phyloP scores from a whole-genome alignment of 1,284 basidiomycete species.

The Exobasidium rhododendri region DNA sequence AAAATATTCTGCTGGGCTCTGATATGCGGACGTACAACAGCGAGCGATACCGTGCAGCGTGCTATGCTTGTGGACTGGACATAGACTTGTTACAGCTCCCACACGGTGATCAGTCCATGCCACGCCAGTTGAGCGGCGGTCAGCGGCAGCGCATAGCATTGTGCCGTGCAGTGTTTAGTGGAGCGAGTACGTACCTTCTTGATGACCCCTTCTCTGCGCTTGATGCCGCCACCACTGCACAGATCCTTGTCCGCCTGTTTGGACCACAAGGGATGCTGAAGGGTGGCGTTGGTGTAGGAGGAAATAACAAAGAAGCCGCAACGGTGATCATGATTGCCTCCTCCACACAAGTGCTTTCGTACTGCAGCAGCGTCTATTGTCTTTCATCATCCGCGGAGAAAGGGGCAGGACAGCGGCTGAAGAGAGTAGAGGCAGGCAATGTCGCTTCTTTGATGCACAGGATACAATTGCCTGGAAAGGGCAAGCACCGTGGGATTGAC shows the following conservation, averaged over 20 bases:
- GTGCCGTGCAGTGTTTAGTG: constrained; percentile 75
- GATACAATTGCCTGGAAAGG: too few relatives aligned
- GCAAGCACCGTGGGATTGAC: too few relatives aligned
- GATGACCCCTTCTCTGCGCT: constrained; percentile 71
- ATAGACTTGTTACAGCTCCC: constrained; percentile 66
- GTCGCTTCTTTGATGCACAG: too few relatives aligned
- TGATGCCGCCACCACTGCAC: constrained; percentile 60
- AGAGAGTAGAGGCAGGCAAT: too few relatives aligned
- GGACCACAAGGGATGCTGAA: too few relatives aligned
- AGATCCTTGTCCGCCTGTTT: constrained; percentile 48
- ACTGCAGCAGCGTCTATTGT: too few relatives aligned
- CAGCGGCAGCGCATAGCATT: constrained; percentile 74
- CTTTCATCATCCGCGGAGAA: too few relatives aligned
- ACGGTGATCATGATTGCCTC: too few relatives aligned
- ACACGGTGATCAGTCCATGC: constrained; percentile 77
- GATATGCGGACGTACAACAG: constrained; percentile 58
- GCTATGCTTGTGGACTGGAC: constrained; percentile 38
- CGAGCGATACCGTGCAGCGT: constrained; percentile 58
- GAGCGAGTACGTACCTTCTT: constrained; percentile 67
- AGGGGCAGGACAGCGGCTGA: too few relatives aligned
- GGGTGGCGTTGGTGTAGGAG: too few relatives aligned
- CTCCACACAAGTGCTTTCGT: too few relatives aligned
- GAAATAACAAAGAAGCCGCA: too few relatives aligned
- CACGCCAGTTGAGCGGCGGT: constrained; percentile 83
- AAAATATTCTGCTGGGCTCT: constrained; percentile 59